phyloP scores from a whole-genome alignment of 768 basidiomycete species.

The Sporobolomyces pararoseus region DNA sequence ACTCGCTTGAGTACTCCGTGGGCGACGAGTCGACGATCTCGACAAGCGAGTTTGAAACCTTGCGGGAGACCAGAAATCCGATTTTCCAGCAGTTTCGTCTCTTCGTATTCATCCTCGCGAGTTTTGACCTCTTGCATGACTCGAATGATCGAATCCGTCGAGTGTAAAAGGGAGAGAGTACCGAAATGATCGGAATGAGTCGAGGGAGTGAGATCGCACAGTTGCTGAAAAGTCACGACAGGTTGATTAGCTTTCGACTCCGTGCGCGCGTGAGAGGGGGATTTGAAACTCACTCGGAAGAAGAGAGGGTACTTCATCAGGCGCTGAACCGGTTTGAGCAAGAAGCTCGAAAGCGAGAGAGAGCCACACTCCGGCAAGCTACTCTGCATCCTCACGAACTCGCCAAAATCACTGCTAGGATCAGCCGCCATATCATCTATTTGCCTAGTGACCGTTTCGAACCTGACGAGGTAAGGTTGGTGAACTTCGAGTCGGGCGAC shows the following conservation, averaged over 20 bases:
- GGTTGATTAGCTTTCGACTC: background rate
- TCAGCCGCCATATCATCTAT: slow-evolving; percentile 58
- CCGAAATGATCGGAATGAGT: slow-evolving; percentile 67
- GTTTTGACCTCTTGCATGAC: slow-evolving; percentile 79
- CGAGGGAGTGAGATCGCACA: slow-evolving; percentile 66
- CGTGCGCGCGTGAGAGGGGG: too few relatives aligned
- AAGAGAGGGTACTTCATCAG: slow-evolving; percentile 66
- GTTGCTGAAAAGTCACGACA: slow-evolving; percentile 54
- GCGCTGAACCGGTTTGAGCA: slow-evolving; percentile 72
- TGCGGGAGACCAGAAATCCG: slow-evolving; percentile 62
- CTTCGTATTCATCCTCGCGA: slow-evolving; percentile 80
- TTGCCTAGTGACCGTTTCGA: slow-evolving; percentile 60
- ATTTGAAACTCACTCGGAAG: slow-evolving; percentile 62
- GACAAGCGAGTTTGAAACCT: slow-evolving; percentile 58
- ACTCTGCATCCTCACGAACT: slow-evolving; percentile 66
- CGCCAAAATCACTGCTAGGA: slow-evolving; percentile 69
- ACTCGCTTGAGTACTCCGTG: slow-evolving; percentile 62
- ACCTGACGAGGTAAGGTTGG: slow-evolving; percentile 74
- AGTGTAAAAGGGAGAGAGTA: slow-evolving; percentile 60
- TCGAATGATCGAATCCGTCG: slow-evolving; percentile 67
- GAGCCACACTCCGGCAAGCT: slow-evolving; percentile 57
- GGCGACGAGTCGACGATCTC: slow-evolving; percentile 70
- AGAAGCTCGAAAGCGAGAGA: slow-evolving; percentile 64
- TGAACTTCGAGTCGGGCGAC: slow-evolving; percentile 72
- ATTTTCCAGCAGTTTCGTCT: slow-evolving; percentile 60